Evolutionary conservation across 495 filamentous ascomycete genomes (phyloP).

Genomic region (Lasiosphaeriaceae sp.): DNA sequence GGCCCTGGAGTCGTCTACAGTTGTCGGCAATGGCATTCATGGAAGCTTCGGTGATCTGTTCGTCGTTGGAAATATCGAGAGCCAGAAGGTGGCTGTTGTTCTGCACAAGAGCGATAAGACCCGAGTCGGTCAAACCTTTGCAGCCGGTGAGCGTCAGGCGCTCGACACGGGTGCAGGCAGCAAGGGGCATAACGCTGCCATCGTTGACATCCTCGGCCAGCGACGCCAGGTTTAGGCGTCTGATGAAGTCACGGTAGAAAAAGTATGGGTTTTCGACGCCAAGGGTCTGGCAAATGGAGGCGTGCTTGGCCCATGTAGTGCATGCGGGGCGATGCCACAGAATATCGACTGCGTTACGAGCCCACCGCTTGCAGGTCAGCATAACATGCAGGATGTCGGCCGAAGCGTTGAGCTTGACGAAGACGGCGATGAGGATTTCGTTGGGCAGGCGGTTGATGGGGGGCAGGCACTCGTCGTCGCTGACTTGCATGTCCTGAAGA

Average conservation of each 20-base stretch:
- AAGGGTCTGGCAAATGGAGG: slow-evolving; percentile 73
- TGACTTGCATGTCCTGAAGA: slow-evolving; percentile 63
- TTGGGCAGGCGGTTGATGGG: slow-evolving; percentile 83
- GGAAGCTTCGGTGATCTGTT: slow-evolving; percentile 76
- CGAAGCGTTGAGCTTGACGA: slow-evolving; percentile 73
- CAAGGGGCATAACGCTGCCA: slow-evolving; percentile 78
- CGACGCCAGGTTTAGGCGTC: slow-evolving; percentile 81
- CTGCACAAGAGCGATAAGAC: slow-evolving; percentile 73
- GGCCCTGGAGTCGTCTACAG: slow-evolving; percentile 80
- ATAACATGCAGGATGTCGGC: slow-evolving; percentile 80
- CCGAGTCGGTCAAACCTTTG: slow-evolving; percentile 74
- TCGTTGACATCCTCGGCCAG: slow-evolving; percentile 77
- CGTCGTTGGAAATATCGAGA: slow-evolving; percentile 81
- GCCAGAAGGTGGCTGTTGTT: slow-evolving; percentile 80
- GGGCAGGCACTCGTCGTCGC: slow-evolving; percentile 58
- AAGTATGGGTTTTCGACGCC: slow-evolving; percentile 68
- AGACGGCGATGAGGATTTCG: slow-evolving; percentile 90
- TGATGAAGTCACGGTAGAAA: slow-evolving; percentile 80
- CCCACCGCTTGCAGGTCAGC: slow-evolving; percentile 90
- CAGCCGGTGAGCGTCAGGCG: slow-evolving; percentile 92
- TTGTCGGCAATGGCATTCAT: slow-evolving; percentile 75
- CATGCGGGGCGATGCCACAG: slow-evolving; percentile 94
- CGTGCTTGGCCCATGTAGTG: slow-evolving; percentile 75
- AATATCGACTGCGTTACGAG: slow-evolving; percentile 84
- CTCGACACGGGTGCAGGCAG: slow-evolving; percentile 85